Evolutionary conservation across 495 filamentous ascomycete species (phyloP).

Genomic region (Venustampulla echinocandica): DNA sequence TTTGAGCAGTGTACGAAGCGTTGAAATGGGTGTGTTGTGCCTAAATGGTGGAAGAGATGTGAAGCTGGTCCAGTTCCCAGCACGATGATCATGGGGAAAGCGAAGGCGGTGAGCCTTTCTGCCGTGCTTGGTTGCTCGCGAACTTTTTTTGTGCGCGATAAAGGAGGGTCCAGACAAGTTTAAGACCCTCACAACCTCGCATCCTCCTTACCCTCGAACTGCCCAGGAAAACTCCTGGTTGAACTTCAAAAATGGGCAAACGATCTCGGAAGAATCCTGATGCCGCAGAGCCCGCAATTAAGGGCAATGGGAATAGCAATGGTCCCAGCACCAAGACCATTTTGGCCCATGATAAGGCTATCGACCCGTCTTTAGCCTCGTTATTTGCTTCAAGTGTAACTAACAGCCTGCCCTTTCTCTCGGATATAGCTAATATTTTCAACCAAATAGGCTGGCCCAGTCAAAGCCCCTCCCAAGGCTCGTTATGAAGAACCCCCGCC

Average conservation of each 20-base stretch:
- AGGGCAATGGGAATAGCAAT: conserved; percentile 14
- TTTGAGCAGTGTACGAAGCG: neutral
- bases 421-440: neutral
- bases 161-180: too few relatives aligned
- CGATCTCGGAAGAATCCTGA: conserved; percentile 9
- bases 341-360: conserved; percentile 31
- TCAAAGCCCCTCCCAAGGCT: conserved; percentile 46
- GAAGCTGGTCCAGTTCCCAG: neutral
- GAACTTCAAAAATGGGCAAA: conserved; percentile 26
- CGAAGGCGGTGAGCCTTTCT: neutral
- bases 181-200: too few relatives aligned
- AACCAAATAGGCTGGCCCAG: conserved; percentile 55
- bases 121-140: too few relatives aligned
- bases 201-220: too few relatives aligned
- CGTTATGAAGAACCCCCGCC: conserved; percentile 32
- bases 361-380: conserved; percentile 69
- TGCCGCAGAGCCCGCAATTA: conserved; percentile 10
- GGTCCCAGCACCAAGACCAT: conserved; percentile 14
- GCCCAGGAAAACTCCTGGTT: too few relatives aligned
- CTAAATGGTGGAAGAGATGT: neutral
- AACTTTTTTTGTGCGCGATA: too few relatives aligned
- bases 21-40: neutral
- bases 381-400: conserved; percentile 77
- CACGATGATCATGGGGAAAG: neutral
- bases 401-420: conserved; percentile 11